Conservation (phyloP, 1,139 yeast genomes). For the Candida frijolesensis region DNA sequence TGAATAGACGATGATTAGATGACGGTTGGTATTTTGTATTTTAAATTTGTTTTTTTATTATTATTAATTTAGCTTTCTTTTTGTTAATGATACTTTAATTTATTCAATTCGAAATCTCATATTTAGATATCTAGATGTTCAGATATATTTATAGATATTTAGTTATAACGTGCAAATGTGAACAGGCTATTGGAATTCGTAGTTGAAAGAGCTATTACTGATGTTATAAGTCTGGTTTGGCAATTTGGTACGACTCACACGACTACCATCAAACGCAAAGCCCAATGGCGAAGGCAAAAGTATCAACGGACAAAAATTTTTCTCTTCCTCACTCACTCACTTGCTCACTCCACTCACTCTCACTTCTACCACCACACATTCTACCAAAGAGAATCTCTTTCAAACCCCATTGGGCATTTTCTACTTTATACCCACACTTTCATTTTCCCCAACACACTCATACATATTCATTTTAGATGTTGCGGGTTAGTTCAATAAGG, state of each 20-base stretch:
- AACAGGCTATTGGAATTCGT: too few relatives aligned
- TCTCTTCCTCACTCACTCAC: too few relatives aligned
- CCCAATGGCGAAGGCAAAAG: too few relatives aligned
- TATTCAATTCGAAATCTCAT: not conserved
- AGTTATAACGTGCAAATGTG: too few relatives aligned
- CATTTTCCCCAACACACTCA: not conserved
- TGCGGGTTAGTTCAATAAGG: slow-evolving; percentile 11
- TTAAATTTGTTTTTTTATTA: not conserved
- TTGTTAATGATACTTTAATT: not conserved
- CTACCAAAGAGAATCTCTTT: not conserved
- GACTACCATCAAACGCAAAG: too few relatives aligned
- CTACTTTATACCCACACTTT: not conserved
- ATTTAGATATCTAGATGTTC: too few relatives aligned
- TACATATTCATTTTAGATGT: not conserved
- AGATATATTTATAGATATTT: too few relatives aligned
- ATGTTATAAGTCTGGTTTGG: too few relatives aligned
- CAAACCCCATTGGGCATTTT: not conserved
- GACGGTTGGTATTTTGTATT: not conserved
- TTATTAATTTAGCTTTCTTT: not conserved
- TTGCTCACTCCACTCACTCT: too few relatives aligned
- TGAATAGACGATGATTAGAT: not conserved
- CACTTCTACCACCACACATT: not conserved
- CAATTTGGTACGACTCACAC: too few relatives aligned
- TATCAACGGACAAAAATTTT: too few relatives aligned
- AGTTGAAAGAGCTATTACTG: too few relatives aligned